Evolutionary conservation across 78 protist species (phyloP).

Genomic region (Monocercomonoides exilis): DNA sequence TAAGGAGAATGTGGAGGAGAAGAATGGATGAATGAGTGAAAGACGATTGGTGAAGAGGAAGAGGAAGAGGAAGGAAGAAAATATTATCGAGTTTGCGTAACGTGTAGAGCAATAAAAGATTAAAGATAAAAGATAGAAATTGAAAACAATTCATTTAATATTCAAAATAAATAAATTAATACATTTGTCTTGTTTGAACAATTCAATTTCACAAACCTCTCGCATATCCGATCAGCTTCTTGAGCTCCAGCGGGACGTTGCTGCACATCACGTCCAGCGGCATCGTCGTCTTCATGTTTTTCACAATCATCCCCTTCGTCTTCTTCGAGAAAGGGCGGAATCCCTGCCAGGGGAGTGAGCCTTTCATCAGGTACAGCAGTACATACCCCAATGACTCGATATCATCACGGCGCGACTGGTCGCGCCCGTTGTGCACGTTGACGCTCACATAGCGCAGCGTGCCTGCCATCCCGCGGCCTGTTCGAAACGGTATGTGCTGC

Average conservation of each 20-base stretch:
- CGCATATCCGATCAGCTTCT: too few relatives aligned
- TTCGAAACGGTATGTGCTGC: background rate
- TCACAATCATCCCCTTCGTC: background rate
- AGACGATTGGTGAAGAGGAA: too few relatives aligned
- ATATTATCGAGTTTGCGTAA: too few relatives aligned
- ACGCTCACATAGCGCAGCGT: background rate
- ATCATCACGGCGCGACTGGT: background rate
- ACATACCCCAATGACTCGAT: background rate
- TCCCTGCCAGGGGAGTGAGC: constrained; percentile 3
- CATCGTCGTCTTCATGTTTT: background rate
- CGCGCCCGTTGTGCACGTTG: background rate
- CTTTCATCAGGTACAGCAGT: background rate
- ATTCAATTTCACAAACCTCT: too few relatives aligned
- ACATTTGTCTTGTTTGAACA: too few relatives aligned
- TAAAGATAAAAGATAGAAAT: too few relatives aligned
- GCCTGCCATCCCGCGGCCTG: background rate
- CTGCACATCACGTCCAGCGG: background rate
- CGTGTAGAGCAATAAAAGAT: too few relatives aligned
- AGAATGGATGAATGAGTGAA: too few relatives aligned
- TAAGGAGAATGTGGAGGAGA: too few relatives aligned
- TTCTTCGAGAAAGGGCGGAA: background rate
- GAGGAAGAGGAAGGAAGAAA: too few relatives aligned
- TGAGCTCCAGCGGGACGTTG: background rate
- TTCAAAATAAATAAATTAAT: too few relatives aligned
- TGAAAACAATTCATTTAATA: too few relatives aligned